Evolutionary conservation across 371 early-diverging fungal genomes (phyloP).

Genomic region (Vittaforma corneae): DNA sequence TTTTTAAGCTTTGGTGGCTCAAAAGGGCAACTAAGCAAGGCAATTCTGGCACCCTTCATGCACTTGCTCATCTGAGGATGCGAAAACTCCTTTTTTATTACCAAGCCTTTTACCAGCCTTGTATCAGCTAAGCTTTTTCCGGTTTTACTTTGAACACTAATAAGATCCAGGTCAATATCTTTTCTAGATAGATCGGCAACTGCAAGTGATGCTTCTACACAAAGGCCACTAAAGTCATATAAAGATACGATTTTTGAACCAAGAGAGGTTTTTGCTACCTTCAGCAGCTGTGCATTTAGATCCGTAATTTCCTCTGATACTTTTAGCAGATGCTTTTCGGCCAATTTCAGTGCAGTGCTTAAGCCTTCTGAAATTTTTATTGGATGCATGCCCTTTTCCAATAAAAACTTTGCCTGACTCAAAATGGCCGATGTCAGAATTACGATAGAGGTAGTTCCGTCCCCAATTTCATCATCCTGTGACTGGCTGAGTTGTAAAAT

Average conservation of each 20-base stretch:
- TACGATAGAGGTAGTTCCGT: conserved; percentile 99
- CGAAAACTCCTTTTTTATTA: conserved; percentile 95
- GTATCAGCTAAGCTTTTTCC: conserved; percentile 85
- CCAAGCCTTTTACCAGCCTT: conserved; percentile 83
- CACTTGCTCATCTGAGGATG: conserved; percentile 98
- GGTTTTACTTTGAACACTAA: conserved; percentile 93
- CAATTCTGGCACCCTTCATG: conserved; percentile 83
- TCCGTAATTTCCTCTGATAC: conserved; percentile 68
- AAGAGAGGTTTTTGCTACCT: conserved; percentile 89
- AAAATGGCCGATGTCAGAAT: conserved; percentile 89
- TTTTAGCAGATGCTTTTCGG: conserved; percentile 73
- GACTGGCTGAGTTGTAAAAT: conserved; percentile 88
- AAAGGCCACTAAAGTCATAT: conserved; percentile 62
- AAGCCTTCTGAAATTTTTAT: conserved; percentile 94
- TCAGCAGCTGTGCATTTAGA: conserved; percentile 61
- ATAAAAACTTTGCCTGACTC: conserved; percentile 81
- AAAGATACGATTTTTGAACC: conserved; percentile 88
- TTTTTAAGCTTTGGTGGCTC: conserved; percentile 99
- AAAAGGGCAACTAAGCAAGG: conserved; percentile 96
- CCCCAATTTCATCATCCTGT: conserved; percentile 99
- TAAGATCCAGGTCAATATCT: conserved; percentile 97
- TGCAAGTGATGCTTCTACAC: conserved; percentile 85
- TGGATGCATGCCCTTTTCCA: conserved; percentile 94
- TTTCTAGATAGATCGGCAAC: conserved; percentile 92
- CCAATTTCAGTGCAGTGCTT: conserved; percentile 81